phyloP scores from a whole-genome alignment of 768 basidiomycete genomes.

The Auricularia sp. region DNA sequence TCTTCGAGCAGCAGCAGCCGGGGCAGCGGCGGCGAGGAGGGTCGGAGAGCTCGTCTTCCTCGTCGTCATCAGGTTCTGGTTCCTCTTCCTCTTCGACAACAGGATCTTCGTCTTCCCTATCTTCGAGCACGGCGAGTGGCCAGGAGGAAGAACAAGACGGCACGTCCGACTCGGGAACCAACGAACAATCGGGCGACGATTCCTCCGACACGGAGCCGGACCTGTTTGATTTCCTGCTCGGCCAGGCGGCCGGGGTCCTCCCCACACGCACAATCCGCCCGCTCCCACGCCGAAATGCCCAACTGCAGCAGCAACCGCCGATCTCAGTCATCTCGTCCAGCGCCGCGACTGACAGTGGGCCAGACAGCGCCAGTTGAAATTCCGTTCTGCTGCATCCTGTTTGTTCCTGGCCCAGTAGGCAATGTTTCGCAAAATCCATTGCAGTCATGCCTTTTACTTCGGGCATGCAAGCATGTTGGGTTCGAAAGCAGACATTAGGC shows the following conservation, averaged over 20 bases:
- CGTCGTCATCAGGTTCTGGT: neutral
- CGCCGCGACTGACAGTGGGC: neutral
- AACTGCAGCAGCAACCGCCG: neutral
- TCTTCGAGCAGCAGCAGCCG: neutral
- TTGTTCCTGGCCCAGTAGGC: neutral
- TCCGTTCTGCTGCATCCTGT: neutral
- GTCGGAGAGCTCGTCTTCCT: neutral
- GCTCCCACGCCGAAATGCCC: neutral
- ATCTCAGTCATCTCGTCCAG: neutral
- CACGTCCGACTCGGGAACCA: neutral
- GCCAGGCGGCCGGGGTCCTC: neutral
- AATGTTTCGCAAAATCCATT: neutral
- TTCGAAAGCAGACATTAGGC: neutral
- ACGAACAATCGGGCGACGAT: no score
- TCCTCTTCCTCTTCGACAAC: neutral
- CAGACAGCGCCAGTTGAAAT: neutral
- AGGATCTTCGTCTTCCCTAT: neutral
- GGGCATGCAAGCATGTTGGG: neutral
- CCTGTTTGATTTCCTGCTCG: neutral
- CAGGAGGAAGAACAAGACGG: neutral
- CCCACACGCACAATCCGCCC: neutral
- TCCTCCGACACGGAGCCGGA: neutral
- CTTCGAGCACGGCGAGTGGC: neutral
- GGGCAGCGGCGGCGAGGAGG: neutral
- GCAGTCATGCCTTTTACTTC: neutral